A percentile compares a stretch with the other conserved stretches of the same genome.
Evolutionary conservation across 306 rosid genomes (phyloP).

Genomic region (Fagus crenata): DNA sequence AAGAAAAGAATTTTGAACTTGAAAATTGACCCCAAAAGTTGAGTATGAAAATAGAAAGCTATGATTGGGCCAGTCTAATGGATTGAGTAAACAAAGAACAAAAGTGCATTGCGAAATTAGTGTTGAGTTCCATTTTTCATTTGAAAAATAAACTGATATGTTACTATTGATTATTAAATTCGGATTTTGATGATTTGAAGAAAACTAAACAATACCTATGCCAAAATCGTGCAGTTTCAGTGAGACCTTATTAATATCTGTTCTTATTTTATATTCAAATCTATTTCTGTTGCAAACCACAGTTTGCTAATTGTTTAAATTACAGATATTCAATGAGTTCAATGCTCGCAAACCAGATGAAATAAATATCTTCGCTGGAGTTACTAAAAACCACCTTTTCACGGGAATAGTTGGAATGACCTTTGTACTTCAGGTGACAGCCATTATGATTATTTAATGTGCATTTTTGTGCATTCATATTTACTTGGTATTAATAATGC

Average conservation of each 20-base stretch:
- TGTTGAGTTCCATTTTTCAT: not conserved
- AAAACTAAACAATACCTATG: not conserved
- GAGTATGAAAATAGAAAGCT: not conserved
- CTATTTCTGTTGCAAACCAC: not conserved
- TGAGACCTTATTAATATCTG: not conserved
- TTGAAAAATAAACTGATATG: not conserved
- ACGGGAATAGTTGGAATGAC: conserved; percentile 71
- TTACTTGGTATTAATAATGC: conserved; percentile 13
- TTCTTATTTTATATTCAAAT: not conserved
- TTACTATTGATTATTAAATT: not conserved
- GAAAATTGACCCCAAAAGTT: too few species aligned
- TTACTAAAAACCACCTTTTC: conserved; percentile 71
- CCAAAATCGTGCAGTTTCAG: not conserved
- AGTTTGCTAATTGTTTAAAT: conserved; percentile 21
- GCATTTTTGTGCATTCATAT: not conserved
- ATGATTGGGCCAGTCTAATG: not conserved
- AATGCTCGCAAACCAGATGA: conserved; percentile 93
- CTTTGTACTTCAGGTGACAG: conserved; percentile 70
- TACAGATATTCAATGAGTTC: conserved; percentile 88
- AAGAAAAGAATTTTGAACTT: not conserved
- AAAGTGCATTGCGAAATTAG: not conserved
- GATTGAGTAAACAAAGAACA: not conserved
- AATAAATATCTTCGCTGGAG: conserved; percentile 75
- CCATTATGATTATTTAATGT: not conserved
- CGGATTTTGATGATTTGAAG: not conserved